Evolutionary conservation across 1,139 yeast species (phyloP).

Genomic region (Yamadazyma siamensis): DNA sequence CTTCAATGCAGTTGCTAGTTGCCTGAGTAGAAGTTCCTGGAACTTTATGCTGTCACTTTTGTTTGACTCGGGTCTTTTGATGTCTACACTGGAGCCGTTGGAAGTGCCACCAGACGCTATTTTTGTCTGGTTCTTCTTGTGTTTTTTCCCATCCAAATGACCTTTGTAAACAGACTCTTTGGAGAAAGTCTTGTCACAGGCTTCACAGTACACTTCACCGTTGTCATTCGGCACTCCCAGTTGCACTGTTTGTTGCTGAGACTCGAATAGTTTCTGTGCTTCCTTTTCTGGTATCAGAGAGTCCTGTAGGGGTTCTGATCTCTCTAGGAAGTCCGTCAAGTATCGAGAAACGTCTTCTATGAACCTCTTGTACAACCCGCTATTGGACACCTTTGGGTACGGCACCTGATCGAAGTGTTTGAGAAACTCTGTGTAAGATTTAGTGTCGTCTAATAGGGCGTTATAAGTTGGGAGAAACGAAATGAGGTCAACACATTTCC

Average conservation of each 20-base stretch:
- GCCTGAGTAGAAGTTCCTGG: conserved; percentile 32
- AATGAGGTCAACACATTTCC: conserved; percentile 60
- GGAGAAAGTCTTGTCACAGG: conserved; percentile 63
- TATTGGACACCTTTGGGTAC: conserved; percentile 21
- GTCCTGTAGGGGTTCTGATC: conserved; percentile 49
- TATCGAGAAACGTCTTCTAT: conserved; percentile 43
- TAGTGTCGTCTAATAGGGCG: conserved; percentile 31
- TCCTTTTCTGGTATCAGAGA: conserved; percentile 15
- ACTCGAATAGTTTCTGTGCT: not conserved
- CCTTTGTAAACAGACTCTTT: conserved; percentile 63
- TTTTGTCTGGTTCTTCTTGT: conserved; percentile 44
- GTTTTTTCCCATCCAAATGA: conserved; percentile 78
- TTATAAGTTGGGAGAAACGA: conserved; percentile 50
- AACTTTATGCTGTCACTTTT: not conserved
- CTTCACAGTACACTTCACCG: conserved; percentile 52
- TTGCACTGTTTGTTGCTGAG: not conserved
- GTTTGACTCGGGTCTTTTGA: not conserved
- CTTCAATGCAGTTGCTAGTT: conserved; percentile 31
- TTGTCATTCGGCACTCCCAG: conserved; percentile 16
- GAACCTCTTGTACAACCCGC: conserved; percentile 40
- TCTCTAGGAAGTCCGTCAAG: conserved; percentile 40
- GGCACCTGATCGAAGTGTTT: conserved; percentile 41
- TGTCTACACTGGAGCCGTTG: conserved; percentile 1
- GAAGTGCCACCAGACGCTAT: not conserved
- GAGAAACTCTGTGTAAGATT: conserved; percentile 52